Conservation (phyloP, 2,329 filamentous ascomycete species). For the Aspergillus sp. region DNA sequence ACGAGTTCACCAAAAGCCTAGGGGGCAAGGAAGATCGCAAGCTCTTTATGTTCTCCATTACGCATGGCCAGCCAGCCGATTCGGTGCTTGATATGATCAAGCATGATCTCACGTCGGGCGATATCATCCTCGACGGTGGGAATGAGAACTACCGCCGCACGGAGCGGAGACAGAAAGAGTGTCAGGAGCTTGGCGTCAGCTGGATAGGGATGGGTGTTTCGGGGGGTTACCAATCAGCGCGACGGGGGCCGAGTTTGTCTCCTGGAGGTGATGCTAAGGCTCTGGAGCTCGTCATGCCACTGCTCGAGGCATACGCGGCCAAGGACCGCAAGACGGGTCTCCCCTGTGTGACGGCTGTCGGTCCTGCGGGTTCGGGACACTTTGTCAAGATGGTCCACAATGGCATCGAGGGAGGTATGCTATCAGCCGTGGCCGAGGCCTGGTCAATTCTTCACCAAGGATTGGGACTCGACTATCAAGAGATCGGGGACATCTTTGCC, state of each 20-base stretch:
- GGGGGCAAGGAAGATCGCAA: slow-evolving; percentile 24
- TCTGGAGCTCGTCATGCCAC: slow-evolving; percentile 52
- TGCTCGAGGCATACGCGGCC: slow-evolving; percentile 54
- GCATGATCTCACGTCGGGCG: slow-evolving; percentile 48
- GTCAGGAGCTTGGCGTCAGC: slow-evolving; percentile 49
- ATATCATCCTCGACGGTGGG: slow-evolving; percentile 61
- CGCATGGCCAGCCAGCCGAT: slow-evolving; percentile 32
- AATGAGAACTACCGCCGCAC: slow-evolving; percentile 62
- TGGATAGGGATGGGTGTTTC: slow-evolving; percentile 63
- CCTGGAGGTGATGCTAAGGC: slow-evolving; percentile 53
- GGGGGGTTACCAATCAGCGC: slow-evolving; percentile 60
- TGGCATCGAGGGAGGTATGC: slow-evolving; percentile 65
- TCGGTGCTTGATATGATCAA: slow-evolving; percentile 34
- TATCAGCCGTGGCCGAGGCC: slow-evolving; percentile 55
- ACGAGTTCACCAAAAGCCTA: slow-evolving; percentile 29
- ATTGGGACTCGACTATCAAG: slow-evolving; percentile 51
- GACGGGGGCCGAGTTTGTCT: slow-evolving; percentile 59
- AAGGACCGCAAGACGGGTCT: slow-evolving; percentile 50
- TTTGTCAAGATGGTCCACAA: slow-evolving; percentile 73
- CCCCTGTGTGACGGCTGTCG: slow-evolving; percentile 54
- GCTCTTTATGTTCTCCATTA: slow-evolving; percentile 35
- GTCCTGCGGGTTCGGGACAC: slow-evolving; percentile 57
- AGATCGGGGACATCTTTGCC: slow-evolving; percentile 53
- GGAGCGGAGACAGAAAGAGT: slow-evolving; percentile 52
- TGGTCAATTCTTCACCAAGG: slow-evolving; percentile 56